phyloP scores from a whole-genome alignment of 106 monocot species.

The Amphibolis antarctica region DNA sequence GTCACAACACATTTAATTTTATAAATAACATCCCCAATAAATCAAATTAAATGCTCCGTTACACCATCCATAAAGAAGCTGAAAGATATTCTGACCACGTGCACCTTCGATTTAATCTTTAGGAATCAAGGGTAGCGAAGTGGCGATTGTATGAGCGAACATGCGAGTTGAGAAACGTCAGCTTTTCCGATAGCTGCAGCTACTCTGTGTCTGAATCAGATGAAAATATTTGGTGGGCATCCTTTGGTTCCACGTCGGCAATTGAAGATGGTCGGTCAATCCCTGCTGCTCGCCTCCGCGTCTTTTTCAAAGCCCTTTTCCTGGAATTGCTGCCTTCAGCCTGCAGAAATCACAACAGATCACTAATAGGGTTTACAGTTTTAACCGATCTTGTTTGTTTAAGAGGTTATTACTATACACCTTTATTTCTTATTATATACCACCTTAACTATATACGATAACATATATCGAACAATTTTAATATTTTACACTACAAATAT shows the following conservation, averaged over 20 bases:
- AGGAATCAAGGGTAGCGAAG: no score
- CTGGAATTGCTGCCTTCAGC: neutral
- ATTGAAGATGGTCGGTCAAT: conserved; percentile 35
- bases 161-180: no score
- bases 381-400: neutral
- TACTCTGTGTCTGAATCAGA: conserved; percentile 66
- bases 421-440: no score
- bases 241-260: conserved; percentile 45
- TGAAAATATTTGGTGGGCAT: conserved; percentile 40
- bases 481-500: no score
- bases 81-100: neutral
- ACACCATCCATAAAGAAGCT: neutral
- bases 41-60: neutral
- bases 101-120: no score
- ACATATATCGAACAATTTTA: no score
- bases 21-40: no score
- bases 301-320: neutral
- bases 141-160: no score
- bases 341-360: conserved; percentile 7
- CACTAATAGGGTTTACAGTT: neutral
- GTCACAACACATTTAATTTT: no score
- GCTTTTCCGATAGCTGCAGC: no score
- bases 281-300: neutral
- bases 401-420: no score
- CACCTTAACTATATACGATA: no score